Evolutionary conservation across 2,329 filamentous ascomycete genomes (phyloP).

Genomic region (Colletotrichum karsti): DNA sequence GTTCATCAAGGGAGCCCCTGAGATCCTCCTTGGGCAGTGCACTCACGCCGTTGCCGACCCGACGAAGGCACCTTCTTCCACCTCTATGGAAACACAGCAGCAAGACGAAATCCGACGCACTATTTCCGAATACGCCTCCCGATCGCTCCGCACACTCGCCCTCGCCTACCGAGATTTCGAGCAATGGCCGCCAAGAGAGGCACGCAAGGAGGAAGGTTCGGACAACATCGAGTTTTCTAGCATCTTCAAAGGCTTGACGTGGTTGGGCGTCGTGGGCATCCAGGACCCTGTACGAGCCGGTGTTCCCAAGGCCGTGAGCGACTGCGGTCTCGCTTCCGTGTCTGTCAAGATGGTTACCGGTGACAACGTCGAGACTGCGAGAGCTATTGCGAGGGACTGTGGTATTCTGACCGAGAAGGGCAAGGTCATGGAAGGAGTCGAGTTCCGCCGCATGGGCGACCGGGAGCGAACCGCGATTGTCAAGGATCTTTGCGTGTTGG

Average conservation of each 20-base stretch:
- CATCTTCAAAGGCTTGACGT: slow-evolving; percentile 42
- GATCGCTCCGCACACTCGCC: slow-evolving; percentile 73
- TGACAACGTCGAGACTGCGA: slow-evolving; percentile 58
- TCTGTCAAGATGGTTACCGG: slow-evolving; percentile 60
- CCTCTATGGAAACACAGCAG: slow-evolving; percentile 39
- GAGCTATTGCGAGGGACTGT: slow-evolving; percentile 53
- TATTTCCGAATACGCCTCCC: slow-evolving; percentile 65
- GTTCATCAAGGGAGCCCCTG: slow-evolving; percentile 63
- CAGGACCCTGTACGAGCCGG: slow-evolving; percentile 30
- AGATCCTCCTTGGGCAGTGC: slow-evolving; percentile 57
- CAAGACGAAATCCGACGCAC: slow-evolving; percentile 40
- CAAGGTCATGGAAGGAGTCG: slow-evolving; percentile 67
- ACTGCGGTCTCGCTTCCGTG: slow-evolving; percentile 25
- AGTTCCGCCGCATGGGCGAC: slow-evolving; percentile 62
- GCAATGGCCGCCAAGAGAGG: slow-evolving; percentile 71
- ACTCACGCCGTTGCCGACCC: slow-evolving; percentile 55
- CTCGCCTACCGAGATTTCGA: slow-evolving; percentile 74
- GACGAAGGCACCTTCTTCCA: slow-evolving; percentile 38
- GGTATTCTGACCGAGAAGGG: slow-evolving; percentile 68
- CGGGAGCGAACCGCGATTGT: slow-evolving; percentile 58
- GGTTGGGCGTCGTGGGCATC: slow-evolving; percentile 46
- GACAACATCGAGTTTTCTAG: slow-evolving; percentile 60
- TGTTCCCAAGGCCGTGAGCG: slow-evolving; percentile 28
- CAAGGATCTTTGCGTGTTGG: slow-evolving; percentile 65
- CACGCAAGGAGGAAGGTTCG: slow-evolving; percentile 66